Percentiles rank a stretch among this genome's conserved stretches.
Conservation (phyloP, 2,329 filamentous ascomycete genomes). For the Cladosporium oxysporum region DNA sequence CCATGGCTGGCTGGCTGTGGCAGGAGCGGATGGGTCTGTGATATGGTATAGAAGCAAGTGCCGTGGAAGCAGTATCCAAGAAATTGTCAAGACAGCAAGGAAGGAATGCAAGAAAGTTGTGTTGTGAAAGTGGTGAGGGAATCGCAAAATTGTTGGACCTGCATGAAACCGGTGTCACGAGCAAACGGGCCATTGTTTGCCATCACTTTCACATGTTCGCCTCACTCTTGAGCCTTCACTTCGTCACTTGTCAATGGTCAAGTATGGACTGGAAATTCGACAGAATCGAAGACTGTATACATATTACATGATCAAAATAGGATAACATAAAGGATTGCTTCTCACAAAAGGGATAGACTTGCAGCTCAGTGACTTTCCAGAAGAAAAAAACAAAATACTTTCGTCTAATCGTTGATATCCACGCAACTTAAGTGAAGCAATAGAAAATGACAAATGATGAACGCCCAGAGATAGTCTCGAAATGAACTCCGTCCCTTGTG, state of each 20-base stretch:
- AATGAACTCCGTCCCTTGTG: neutral
- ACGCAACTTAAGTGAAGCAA: neutral
- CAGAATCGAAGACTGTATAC: neutral
- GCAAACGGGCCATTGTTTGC: slow-evolving; percentile 4
- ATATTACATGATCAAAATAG: neutral
- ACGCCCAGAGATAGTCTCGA: neutral
- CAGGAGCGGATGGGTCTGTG: neutral
- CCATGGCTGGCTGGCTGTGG: neutral
- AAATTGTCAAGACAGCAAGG: neutral
- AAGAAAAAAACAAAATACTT: slow-evolving; percentile 11
- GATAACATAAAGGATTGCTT: neutral
- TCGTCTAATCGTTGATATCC: slow-evolving; percentile 18
- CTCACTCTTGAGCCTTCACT: neutral
- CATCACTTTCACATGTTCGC: slow-evolving; percentile 1
- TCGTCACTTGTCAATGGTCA: neutral
- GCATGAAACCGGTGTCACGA: slow-evolving; percentile 4
- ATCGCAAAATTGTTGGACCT: neutral
- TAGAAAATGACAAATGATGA: neutral
- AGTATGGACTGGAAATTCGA: neutral
- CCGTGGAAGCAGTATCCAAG: neutral
- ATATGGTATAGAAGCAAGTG: neutral
- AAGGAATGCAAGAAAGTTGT: neutral
- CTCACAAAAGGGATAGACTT: neutral
- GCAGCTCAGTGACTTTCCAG: neutral
- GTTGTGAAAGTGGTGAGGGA: neutral